Conservation (phyloP, 768 basidiomycete genomes). For the Multifurca ochricompacta region DNA sequence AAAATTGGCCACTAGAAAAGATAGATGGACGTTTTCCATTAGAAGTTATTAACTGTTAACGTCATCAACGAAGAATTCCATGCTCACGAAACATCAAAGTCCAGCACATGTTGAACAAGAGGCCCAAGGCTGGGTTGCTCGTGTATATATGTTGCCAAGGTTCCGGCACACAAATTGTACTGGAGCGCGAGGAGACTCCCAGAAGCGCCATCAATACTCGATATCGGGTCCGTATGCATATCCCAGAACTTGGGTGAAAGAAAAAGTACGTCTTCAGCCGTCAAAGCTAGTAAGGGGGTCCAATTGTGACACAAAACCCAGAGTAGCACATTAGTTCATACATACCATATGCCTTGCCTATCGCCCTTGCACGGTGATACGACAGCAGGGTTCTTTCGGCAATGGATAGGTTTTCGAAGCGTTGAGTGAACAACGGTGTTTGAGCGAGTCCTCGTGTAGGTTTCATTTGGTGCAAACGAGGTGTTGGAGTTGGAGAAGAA, state of each 20-base stretch:
- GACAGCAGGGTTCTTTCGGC: slow-evolving; percentile 5
- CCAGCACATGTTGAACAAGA: slow-evolving; percentile 27
- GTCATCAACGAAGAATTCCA: slow-evolving; percentile 15
- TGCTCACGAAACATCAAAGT: slow-evolving; percentile 27
- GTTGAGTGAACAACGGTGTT: slow-evolving; percentile 8
- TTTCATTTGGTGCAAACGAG: slow-evolving; percentile 2
- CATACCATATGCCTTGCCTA: slow-evolving; percentile 19
- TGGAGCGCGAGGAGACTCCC: slow-evolving; percentile 33
- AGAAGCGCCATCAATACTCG: slow-evolving; percentile 27
- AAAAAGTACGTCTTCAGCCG: slow-evolving; percentile 28
- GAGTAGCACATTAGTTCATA: background rate
- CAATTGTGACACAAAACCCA: background rate
- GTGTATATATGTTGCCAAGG: slow-evolving; percentile 26
- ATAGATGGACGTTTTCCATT: too few species aligned
- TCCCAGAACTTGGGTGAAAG: slow-evolving; percentile 33
- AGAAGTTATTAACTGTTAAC: too few species aligned
- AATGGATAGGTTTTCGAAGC: background rate
- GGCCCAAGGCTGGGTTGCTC: slow-evolving; percentile 23
- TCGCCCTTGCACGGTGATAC: slow-evolving; percentile 10
- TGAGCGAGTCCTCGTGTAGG: slow-evolving; percentile 18
- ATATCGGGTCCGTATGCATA: slow-evolving; percentile 30
- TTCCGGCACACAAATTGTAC: slow-evolving; percentile 33
- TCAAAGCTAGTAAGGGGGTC: slow-evolving; percentile 23
- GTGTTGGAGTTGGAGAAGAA: background rate
- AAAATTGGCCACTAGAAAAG: slow-evolving; percentile 31